phyloP scores from a whole-genome alignment of 805 yeast genomes.

The Myxozyma mucilagina region DNA sequence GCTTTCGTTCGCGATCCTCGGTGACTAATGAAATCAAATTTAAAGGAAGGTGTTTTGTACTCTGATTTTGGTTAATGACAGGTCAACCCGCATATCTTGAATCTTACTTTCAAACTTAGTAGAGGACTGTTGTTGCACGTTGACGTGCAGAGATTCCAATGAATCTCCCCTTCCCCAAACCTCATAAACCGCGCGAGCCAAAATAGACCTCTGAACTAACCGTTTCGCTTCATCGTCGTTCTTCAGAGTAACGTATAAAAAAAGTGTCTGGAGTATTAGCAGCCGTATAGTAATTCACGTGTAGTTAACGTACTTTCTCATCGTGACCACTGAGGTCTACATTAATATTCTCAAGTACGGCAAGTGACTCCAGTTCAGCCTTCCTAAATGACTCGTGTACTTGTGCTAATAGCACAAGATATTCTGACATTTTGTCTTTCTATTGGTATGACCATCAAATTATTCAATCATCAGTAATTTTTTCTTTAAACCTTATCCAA shows the following conservation, averaged over 20 bases:
- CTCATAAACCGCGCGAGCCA: slow-evolving; percentile 77
- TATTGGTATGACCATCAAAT: background rate
- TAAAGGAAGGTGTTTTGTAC: slow-evolving; percentile 58
- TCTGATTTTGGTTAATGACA: slow-evolving; percentile 2
- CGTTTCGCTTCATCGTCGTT: slow-evolving; percentile 66
- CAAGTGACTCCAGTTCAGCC: slow-evolving; percentile 84
- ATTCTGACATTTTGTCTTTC: slow-evolving; percentile 48
- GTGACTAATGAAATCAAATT: slow-evolving; percentile 77
- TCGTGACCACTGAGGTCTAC: slow-evolving; percentile 63
- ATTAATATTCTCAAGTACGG: slow-evolving; percentile 56
- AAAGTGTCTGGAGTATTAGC: slow-evolving; percentile 51
- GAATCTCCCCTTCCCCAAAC: slow-evolving; percentile 73
- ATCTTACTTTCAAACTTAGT: slow-evolving; percentile 12
- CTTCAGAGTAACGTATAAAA: slow-evolving; percentile 64
- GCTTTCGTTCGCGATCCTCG: slow-evolving; percentile 61
- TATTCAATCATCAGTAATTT: background rate
- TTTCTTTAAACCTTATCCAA: background rate
- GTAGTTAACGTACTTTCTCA: slow-evolving; percentile 42
- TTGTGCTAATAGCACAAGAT: slow-evolving; percentile 82
- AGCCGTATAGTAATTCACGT: background rate
- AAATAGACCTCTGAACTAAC: slow-evolving; percentile 65
- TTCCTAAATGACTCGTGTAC: slow-evolving; percentile 72
- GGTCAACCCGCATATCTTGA: slow-evolving; percentile 16
- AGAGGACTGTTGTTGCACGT: slow-evolving; percentile 42
- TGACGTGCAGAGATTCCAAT: slow-evolving; percentile 58